Conservation (phyloP, 202 grass and related monocot genomes). For the Zizania palustris region DNA sequence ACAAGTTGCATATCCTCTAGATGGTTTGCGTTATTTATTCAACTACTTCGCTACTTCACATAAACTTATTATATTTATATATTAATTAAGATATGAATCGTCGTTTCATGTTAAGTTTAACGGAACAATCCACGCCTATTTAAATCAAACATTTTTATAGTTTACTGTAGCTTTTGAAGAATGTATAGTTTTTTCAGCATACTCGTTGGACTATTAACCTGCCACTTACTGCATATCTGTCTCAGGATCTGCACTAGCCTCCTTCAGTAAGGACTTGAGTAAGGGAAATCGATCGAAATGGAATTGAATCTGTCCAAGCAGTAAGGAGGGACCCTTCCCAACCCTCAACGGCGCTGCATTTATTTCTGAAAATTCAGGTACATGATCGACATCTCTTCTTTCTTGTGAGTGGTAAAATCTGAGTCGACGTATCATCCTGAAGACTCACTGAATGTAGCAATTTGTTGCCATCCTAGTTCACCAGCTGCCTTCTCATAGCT, state of each 20-base stretch:
- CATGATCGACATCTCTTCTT: neutral
- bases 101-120: no score
- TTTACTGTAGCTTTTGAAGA: no score
- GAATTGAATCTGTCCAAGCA: constrained; percentile 22
- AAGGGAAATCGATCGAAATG: neutral
- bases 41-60: no score
- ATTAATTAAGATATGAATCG: no score
- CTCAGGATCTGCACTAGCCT: constrained; percentile 14
- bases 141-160: no score
- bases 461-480: neutral
- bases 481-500: neutral
- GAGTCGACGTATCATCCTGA: neutral
- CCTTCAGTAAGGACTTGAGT: neutral
- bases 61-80: no score
- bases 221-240: neutral
- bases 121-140: no score
- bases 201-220: neutral
- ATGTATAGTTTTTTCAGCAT: no score
- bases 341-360: constrained; percentile 49
- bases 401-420: constrained; percentile 14
- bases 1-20: no score
- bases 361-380: constrained; percentile 34
- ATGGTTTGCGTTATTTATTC: no score
- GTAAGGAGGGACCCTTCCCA: constrained; percentile 28
- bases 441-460: neutral